Percentiles rank a stretch among this genome's conserved stretches.
Evolutionary conservation across 2,329 filamentous ascomycete genomes (phyloP).

Genomic region (Colletotrichum spinosum): DNA sequence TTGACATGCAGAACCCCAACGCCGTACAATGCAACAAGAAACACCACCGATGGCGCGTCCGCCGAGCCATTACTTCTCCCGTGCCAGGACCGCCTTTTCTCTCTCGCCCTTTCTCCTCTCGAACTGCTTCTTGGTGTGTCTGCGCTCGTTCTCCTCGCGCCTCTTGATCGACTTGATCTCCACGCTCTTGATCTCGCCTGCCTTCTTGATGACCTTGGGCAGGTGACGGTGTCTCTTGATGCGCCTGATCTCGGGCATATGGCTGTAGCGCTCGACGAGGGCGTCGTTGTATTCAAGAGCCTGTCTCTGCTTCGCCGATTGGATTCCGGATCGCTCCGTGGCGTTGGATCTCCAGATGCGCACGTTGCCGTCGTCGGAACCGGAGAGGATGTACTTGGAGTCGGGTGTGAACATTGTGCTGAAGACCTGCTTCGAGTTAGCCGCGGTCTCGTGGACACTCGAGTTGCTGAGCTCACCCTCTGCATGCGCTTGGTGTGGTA

Average conservation of each 20-base stretch:
- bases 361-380: slow-evolving; percentile 91
- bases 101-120: slow-evolving; percentile 80
- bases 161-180: slow-evolving; percentile 90
- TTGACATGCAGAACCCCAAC: slow-evolving; percentile 30
- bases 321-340: slow-evolving; percentile 84
- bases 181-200: slow-evolving; percentile 91
- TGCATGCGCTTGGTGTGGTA: slow-evolving; percentile 99
- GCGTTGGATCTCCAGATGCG: slow-evolving; percentile 91
- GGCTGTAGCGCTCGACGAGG: slow-evolving; percentile 83
- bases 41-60: slow-evolving; percentile 3
- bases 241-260: slow-evolving; percentile 95
- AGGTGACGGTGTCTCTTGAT: slow-evolving; percentile 93
- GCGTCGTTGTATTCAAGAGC: slow-evolving; percentile 93
- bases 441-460: neutral
- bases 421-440: slow-evolving; percentile 63
- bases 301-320: slow-evolving; percentile 85
- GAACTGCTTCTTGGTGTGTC: slow-evolving; percentile 87
- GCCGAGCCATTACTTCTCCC: slow-evolving; percentile 60
- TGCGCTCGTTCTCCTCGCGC: slow-evolving; percentile 92
- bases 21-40: slow-evolving; percentile 38
- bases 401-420: slow-evolving; percentile 88
- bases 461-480: slow-evolving; percentile 60
- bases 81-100: slow-evolving; percentile 90
- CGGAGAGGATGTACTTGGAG: slow-evolving; percentile 88
- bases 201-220: slow-evolving; percentile 95